Conservation (phyloP, 1,139 yeast genomes). For the Magnusiomyces sp. region DNA sequence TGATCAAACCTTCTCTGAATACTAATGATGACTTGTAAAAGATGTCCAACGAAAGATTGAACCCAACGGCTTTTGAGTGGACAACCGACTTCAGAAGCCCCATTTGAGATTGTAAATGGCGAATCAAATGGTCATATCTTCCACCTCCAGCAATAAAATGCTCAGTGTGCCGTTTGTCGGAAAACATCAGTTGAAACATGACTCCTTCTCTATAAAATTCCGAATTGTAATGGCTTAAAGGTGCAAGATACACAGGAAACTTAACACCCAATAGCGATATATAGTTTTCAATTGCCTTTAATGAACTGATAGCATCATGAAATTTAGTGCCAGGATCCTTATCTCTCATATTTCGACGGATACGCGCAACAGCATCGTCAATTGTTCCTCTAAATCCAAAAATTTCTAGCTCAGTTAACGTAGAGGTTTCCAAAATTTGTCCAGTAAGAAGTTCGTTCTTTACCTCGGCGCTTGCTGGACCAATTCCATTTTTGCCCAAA, state of each 20-base stretch:
- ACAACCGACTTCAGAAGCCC: constrained; percentile 35
- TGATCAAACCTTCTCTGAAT: constrained; percentile 23
- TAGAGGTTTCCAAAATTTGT: constrained; percentile 69
- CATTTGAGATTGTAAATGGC: constrained; percentile 26
- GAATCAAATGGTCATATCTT: constrained; percentile 58
- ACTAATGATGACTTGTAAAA: constrained; percentile 42
- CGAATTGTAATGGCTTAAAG: constrained; percentile 74
- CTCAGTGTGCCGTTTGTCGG: constrained; percentile 34
- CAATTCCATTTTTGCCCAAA: constrained; percentile 68
- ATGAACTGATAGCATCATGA: constrained; percentile 50
- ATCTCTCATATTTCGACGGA: constrained; percentile 65
- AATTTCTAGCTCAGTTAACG: constrained; percentile 67
- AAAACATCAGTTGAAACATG: constrained; percentile 80
- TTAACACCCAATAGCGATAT: constrained; percentile 43
- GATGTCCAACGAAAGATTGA: constrained; percentile 62
- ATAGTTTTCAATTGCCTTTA: constrained; percentile 32
- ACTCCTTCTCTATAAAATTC: constrained; percentile 70
- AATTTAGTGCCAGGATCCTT: constrained; percentile 56
- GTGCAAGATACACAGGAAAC: constrained; percentile 45
- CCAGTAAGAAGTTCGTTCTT: constrained; percentile 59
- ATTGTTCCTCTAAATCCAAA: constrained; percentile 70
- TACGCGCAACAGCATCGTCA: constrained; percentile 51
- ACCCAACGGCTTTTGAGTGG: constrained; percentile 67
- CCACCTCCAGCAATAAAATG: constrained; percentile 61
- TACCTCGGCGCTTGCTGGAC: constrained; percentile 56